Conservation (phyloP, 805 yeast genomes). For the Groenewaldozyma salmanticensis region DNA sequence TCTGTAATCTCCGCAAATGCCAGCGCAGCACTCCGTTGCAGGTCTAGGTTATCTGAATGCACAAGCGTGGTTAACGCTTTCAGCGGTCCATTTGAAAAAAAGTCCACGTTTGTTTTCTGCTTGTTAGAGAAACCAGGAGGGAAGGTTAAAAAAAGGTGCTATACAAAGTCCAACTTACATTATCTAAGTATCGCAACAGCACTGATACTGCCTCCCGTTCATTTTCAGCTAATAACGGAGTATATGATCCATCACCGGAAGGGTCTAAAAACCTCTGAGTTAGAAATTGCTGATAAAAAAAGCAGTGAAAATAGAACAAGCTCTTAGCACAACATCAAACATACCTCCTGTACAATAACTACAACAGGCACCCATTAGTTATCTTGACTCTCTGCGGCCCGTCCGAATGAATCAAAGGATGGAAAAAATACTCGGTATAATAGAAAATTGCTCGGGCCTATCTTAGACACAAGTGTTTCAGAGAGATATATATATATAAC, state of each 20-base stretch:
- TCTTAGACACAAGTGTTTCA: no score
- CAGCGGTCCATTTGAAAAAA: conserved; percentile 71
- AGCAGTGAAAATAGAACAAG: no score
- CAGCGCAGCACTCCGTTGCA: conserved; percentile 93
- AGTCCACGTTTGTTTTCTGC: conserved; percentile 61
- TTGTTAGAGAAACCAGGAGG: background rate
- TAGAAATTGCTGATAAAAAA: no score
- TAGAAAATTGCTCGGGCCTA: no score
- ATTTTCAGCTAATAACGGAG: conserved; percentile 83
- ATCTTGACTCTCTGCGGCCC: no score
- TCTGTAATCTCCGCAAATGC: conserved; percentile 99
- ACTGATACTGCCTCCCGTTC: conserved; percentile 95
- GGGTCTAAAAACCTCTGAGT: no score
- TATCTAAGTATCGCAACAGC: conserved; percentile 78
- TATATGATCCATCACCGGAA: conserved; percentile 46
- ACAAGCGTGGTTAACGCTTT: conserved; percentile 87
- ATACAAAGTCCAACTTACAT: conserved; percentile 36
- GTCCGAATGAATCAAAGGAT: no score
- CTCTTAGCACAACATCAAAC: no score
- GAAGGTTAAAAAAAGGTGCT: background rate
- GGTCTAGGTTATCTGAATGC: conserved; percentile 86
- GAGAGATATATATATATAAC: no score
- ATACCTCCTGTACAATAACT: conserved; percentile 7
- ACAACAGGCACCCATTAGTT: conserved; percentile 17
- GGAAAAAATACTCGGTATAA: no score